phyloP scores from a whole-genome alignment of 164 flowering plant genomes.

The Tinospora cordifolia region DNA sequence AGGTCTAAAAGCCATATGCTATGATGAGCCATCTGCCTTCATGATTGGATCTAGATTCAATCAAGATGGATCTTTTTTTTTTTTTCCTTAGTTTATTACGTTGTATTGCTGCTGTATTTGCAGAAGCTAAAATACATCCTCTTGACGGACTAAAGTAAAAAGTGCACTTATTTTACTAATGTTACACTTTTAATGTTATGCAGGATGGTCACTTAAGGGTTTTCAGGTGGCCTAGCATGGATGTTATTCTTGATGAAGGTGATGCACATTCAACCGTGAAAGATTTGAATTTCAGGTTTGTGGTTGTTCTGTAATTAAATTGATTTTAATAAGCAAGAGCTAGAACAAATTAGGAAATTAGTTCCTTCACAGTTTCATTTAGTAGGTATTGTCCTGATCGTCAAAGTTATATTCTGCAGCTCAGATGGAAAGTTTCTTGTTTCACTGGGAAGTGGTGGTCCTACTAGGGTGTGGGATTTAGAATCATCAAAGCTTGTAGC shows the following conservation, averaged over 20 bases:
- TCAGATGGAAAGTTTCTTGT: slow-evolving; percentile 73
- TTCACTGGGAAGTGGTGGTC: slow-evolving; percentile 64
- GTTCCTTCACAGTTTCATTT: slow-evolving; percentile 4
- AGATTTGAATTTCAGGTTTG: slow-evolving; percentile 87
- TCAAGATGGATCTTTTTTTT: background rate
- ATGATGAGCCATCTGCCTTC: too few species aligned
- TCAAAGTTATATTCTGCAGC: slow-evolving; percentile 39
- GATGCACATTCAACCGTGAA: slow-evolving; percentile 64
- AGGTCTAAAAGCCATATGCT: background rate
- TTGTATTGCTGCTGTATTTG: background rate
- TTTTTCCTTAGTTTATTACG: background rate
- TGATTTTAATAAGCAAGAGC: background rate
- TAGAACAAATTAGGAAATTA: background rate
- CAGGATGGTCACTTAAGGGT: slow-evolving; percentile 91
- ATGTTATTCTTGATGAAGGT: slow-evolving; percentile 45
- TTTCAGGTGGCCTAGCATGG: slow-evolving; percentile 95
- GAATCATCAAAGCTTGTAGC: slow-evolving; percentile 43
- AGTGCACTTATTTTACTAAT: slow-evolving; percentile 5
- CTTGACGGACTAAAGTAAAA: background rate
- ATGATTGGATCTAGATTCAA: background rate
- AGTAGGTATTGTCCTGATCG: slow-evolving; percentile 12
- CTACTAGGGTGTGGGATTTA: slow-evolving; percentile 82
- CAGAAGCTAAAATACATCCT: background rate
- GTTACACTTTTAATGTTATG: slow-evolving; percentile 41
- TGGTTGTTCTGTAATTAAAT: slow-evolving; percentile 2